Percentiles rank a stretch among this genome's conserved stretches.
Evolutionary conservation across 1,284 basidiomycete species (phyloP).

Genomic region (Ustilago xerochloae): DNA sequence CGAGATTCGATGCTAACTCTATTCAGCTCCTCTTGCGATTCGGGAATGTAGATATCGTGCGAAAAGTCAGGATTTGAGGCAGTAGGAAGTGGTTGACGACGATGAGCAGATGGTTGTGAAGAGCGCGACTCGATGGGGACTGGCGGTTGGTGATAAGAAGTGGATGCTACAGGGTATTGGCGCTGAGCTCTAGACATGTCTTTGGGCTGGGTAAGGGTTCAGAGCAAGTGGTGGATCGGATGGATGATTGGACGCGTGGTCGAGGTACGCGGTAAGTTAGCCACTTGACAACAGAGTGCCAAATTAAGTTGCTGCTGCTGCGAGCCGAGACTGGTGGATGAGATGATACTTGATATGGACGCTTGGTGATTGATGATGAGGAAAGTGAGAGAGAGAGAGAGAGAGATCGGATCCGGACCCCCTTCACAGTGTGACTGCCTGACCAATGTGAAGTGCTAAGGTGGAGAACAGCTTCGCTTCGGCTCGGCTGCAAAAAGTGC

Average conservation of each 20-base stretch:
- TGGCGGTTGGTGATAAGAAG: conserved; percentile 36
- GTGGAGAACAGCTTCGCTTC: not conserved
- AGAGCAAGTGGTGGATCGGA: not conserved
- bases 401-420: too few species aligned
- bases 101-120: conserved; percentile 7
- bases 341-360: too few species aligned
- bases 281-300: not conserved
- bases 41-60: conserved; percentile 46
- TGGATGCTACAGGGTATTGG: conserved; percentile 36
- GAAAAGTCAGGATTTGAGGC: conserved; percentile 26
- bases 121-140: conserved; percentile 1
- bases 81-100: conserved; percentile 1
- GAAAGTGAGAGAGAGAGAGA: not conserved
- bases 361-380: conserved; percentile 9
- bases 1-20: conserved; percentile 42
- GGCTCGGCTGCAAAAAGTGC: too few species aligned
- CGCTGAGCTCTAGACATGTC: conserved; percentile 32
- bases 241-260: conserved; percentile 1
- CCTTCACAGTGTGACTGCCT: not conserved
- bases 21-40: conserved; percentile 37
- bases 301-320: not conserved
- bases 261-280: conserved; percentile 6
- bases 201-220: conserved; percentile 1
- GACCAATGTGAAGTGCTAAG: not conserved
- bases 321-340: not conserved